Evolutionary conservation across 208 protist species (phyloP), one percentile per base, ranked within the genome.

Genomic region (Trypanosoma rangeli): DNA sequence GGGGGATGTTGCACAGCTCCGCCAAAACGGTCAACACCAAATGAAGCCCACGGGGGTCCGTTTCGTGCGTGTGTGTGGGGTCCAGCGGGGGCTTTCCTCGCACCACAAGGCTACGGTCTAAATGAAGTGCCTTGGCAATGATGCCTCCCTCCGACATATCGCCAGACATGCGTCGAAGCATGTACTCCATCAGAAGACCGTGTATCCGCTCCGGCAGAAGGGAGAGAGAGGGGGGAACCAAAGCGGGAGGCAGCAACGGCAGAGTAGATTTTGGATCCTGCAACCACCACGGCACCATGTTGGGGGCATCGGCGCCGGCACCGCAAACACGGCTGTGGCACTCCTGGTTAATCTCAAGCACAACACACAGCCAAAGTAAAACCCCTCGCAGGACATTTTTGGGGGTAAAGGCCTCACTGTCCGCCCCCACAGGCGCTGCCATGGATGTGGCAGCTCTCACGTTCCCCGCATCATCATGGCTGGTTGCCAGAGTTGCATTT

Each of bases 351-450:
- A 80, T 77, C 18, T 62, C 35, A 8, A 80, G 54, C 24, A 91
- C 57, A 16, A 48, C 44, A 37, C 44, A 60, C n/a, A 91, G 39
- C 77, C 77, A 83, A 2, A 63, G 29, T 52, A 84, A 54, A 22
- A 78, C 63, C 3, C 80, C 82, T 22, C 76, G 68, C 26, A 91
- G 42, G 4, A 88, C 76, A 54, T 63, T 83, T 57, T 75, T 64
- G 16, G 71, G 76, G 3, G 73, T 87, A 31, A 87, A 76, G 2
- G 71, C 60, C n/a, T 69, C 46, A 18, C 66, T 70, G 37, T 73
- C 75, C 46, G 75, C 75, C 54, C 70, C 63, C 8, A 33, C 12
- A 12, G 31, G 16, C 20, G 24, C 39, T 44, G 29, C 44, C 3
- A 9, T 46, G 22, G 16, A 7, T 4, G 54, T 35, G 22, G 22